These are phyloP conservation scores for Bolboschoenoplectus hybrid DNA, from an alignment of 202 grass and related monocot species.

Conservation along the genomic window DNA sequence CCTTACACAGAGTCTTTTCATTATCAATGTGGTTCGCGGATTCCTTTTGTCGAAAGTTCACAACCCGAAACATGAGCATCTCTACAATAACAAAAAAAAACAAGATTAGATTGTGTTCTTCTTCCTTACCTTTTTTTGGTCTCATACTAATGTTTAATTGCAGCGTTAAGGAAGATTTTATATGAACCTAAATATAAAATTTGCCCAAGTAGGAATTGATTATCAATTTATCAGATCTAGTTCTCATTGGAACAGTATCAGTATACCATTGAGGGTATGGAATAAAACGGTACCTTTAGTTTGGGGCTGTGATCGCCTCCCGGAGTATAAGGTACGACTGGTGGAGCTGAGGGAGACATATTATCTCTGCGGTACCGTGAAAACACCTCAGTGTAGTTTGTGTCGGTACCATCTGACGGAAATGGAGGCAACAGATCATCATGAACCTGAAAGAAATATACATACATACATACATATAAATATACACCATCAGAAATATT, in stretches of 20 bases:
- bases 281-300: not conserved
- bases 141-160: not conserved
- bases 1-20: not conserved
- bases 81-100: not conserved
- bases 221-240: not conserved
- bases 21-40: not conserved
- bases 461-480: not conserved
- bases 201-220: not conserved
- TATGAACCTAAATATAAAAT: not conserved
- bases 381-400: slow-evolving; percentile 33
- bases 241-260: not conserved
- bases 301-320: not conserved
- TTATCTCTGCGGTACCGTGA: not conserved
- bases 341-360: not conserved
- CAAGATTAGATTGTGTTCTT: not conserved
- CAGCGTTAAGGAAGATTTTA: not conserved
- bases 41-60: slow-evolving; percentile 8
- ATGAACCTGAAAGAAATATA: not conserved
- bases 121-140: not conserved
- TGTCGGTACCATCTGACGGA: not conserved
- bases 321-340: not conserved
- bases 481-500: not conserved
- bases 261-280: not conserved
- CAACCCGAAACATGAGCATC: slow-evolving; percentile 23
- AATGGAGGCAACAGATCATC: slow-evolving; percentile 29